Evolutionary conservation across 1,284 basidiomycete genomes (phyloP), one percentile per base, ranked within the genome.

Genomic region (Malassezia japonica): DNA sequence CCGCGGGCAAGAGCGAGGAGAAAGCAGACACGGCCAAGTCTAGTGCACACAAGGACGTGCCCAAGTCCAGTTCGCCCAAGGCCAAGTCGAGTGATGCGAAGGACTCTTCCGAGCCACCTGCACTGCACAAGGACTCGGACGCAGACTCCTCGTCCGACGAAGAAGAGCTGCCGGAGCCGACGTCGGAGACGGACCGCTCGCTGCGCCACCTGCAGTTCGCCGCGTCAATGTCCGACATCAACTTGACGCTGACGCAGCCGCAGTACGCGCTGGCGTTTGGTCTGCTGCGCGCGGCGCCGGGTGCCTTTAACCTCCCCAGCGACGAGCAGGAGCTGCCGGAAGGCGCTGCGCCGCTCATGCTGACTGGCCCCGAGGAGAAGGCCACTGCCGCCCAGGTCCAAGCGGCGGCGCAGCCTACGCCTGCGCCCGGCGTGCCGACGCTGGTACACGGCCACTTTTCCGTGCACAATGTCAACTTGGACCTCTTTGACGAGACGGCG

Each of bases 401-500:
- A 15, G 42, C n/a, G 8, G 42, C 29, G 5, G 8, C 9, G 8
- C n/a, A 16, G 8, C 24, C 29, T 5, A 7, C 20, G 13, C 24
- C 36, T 1, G 24, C 12, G 16, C 12, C 24, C 23, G 25, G 6
- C 18, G 32, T n/a, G 1, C 29, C 42, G 18, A 16, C 24, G n/a
- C 15, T 42, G 28, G 6, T 37, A 6, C 46, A 39, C 20, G 51
- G 40, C 18, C 34, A 48, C 4, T 48, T 54, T 8, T 15, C 9
- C 6, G 10, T 48, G 15, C 6, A 39, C 21, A 21, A 44, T 3
- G 33, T 54, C 8, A 21, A 24, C 12, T 35, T 54, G 16, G 21
- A 46, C 37, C 40, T 54, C 10, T 54, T 38, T 16, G 46, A 46
- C 37, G 28, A 43, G 5, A 35, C 12, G 1, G 51, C 42, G 9